Conservation (phyloP, 2,329 filamentous ascomycete species). For the Metarhizium humberi region DNA sequence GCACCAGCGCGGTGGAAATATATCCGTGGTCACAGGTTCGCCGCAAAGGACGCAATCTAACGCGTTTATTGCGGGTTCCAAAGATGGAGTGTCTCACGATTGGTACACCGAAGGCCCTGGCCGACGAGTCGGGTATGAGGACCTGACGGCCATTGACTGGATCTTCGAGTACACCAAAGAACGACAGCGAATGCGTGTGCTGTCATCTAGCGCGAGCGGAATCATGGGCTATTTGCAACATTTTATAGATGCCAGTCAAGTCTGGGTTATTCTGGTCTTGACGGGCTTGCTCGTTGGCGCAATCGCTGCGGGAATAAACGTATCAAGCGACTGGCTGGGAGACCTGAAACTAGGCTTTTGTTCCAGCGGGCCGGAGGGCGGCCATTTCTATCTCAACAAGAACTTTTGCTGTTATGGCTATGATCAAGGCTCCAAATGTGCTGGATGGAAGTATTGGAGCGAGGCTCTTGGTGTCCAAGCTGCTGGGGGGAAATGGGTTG, state of each 20-base stretch:
- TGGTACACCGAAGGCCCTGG: slow-evolving; percentile 90
- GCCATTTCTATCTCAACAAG: slow-evolving; percentile 83
- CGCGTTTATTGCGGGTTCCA: slow-evolving; percentile 19
- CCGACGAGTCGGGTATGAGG: slow-evolving; percentile 85
- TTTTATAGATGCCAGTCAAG: slow-evolving; percentile 75
- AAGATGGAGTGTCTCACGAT: slow-evolving; percentile 50
- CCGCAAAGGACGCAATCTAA: slow-evolving; percentile 5
- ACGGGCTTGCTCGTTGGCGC: slow-evolving; percentile 78
- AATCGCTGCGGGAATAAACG: slow-evolving; percentile 81
- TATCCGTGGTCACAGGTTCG: slow-evolving; percentile 8
- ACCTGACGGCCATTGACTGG: slow-evolving; percentile 97
- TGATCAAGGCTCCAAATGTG: slow-evolving; percentile 70
- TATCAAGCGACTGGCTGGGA: slow-evolving; percentile 85
- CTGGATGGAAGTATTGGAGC: slow-evolving; percentile 83
- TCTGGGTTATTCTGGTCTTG: slow-evolving; percentile 81
- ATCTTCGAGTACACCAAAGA: slow-evolving; percentile 99
- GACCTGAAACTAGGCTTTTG: slow-evolving; percentile 91
- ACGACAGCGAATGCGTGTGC: slow-evolving; percentile 71
- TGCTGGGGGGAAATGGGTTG: slow-evolving; percentile 62
- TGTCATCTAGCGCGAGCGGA: slow-evolving; percentile 61
- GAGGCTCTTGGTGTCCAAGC: slow-evolving; percentile 59
- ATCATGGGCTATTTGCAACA: slow-evolving; percentile 64
- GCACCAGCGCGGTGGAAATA: neutral
- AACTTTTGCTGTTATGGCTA: slow-evolving; percentile 91
- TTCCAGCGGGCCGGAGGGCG: slow-evolving; percentile 62